A percentile compares a stretch with the other conserved stretches of the same genome.
Conservation (phyloP, 2,329 filamentous ascomycete species). For the Penicillium nordicum region DNA sequence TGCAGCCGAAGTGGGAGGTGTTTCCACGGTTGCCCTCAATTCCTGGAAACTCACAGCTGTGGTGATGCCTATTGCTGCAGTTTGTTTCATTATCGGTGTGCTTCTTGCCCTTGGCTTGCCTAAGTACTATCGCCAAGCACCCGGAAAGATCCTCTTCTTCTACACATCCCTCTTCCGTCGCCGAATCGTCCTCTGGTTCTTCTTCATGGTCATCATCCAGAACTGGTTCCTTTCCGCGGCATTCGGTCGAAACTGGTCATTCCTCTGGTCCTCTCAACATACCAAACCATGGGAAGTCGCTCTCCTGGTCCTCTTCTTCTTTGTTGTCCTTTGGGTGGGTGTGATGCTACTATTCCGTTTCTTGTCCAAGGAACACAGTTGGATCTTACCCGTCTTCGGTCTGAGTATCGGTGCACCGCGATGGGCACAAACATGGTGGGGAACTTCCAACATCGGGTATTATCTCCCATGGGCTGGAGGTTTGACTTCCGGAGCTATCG, state of each 20-base stretch:
- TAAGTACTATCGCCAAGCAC: slow-evolving; percentile 63
- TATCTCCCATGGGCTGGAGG: slow-evolving; percentile 59
- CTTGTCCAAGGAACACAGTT: slow-evolving; percentile 59
- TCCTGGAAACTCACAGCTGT: slow-evolving; percentile 52
- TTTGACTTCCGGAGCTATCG: slow-evolving; percentile 52
- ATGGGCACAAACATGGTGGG: slow-evolving; percentile 68
- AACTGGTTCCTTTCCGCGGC: slow-evolving; percentile 66
- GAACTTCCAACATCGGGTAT: slow-evolving; percentile 56
- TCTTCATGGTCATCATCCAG: slow-evolving; percentile 60
- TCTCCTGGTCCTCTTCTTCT: slow-evolving; percentile 48
- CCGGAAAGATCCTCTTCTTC: slow-evolving; percentile 63
- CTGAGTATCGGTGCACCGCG: slow-evolving; percentile 62
- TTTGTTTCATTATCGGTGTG: slow-evolving; percentile 56
- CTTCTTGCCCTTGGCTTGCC: slow-evolving; percentile 59
- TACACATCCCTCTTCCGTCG: slow-evolving; percentile 59
- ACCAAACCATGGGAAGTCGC: slow-evolving; percentile 56
- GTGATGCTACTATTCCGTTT: slow-evolving; percentile 48
- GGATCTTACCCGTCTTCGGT: slow-evolving; percentile 66
- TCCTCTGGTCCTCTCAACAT: slow-evolving; percentile 57
- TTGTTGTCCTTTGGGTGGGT: slow-evolving; percentile 55
- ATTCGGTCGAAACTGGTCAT: slow-evolving; percentile 65
- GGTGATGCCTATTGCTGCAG: slow-evolving; percentile 54
- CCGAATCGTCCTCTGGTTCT: slow-evolving; percentile 66
- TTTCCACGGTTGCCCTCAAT: slow-evolving; percentile 36
- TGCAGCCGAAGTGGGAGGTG: slow-evolving; percentile 40